These are phyloP conservation scores for Alloteropsis angusta DNA, from an alignment of 202 grass and related monocot genomes.

Conservation along the genomic window DNA sequence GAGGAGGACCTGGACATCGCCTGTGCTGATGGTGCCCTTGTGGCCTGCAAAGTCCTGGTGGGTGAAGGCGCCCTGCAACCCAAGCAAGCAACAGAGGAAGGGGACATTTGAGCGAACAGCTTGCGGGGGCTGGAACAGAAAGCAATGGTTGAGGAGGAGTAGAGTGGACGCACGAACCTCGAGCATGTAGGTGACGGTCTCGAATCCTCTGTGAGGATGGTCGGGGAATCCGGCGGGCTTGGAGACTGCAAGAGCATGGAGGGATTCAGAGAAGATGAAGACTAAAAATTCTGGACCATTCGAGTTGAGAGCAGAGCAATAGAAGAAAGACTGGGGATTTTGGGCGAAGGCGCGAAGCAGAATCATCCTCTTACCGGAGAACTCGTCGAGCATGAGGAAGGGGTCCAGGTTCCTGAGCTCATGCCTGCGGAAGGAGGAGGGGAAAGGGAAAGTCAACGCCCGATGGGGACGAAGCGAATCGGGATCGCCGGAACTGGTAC, in stretches of 20 bases:
- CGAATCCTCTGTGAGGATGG: conserved; percentile 84
- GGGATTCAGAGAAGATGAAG: not conserved
- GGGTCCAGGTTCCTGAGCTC: conserved; percentile 74
- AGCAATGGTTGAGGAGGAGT: not conserved
- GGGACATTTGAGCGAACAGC: conserved; percentile 39
- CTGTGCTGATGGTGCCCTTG: conserved; percentile 60
- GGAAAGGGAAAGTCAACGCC: not conserved
- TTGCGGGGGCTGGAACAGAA: not conserved
- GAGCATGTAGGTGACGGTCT: conserved; percentile 95
- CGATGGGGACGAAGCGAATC: not conserved
- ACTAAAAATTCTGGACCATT: not conserved
- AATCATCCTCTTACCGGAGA: conserved; percentile 30
- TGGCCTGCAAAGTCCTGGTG: conserved; percentile 77
- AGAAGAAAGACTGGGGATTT: not conserved
- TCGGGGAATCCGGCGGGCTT: conserved; percentile 82
- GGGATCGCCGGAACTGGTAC: not conserved
- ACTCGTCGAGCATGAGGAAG: conserved; percentile 83
- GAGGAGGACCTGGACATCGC: conserved; percentile 91
- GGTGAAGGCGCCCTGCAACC: conserved; percentile 57
- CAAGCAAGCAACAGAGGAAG: not conserved
- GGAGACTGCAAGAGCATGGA: conserved; percentile 28
- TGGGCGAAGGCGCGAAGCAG: not conserved
- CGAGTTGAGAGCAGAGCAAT: not conserved
- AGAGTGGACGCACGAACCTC: conserved; percentile 23
- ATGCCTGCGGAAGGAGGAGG: conserved; percentile 12